Conservation (phyloP, 2,329 filamentous ascomycete species). For the Fusarium sp. region DNA sequence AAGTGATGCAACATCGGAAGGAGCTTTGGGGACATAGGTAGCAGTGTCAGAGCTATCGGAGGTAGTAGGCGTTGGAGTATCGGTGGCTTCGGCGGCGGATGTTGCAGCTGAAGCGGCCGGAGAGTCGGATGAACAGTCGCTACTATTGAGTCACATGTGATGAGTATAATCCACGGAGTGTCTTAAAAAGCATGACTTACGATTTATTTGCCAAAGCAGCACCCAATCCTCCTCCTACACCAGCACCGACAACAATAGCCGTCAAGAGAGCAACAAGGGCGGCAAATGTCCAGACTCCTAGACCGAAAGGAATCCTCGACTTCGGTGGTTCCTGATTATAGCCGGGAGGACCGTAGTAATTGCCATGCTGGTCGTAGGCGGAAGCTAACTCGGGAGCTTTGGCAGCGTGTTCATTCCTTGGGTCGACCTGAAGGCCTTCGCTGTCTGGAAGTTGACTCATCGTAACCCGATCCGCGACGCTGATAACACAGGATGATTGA, state of each 20-base stretch:
- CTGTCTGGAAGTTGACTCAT: constrained; percentile 39
- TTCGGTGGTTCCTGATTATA: constrained; percentile 18
- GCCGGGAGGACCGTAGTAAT: constrained; percentile 23
- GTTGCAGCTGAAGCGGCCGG: constrained; percentile 21
- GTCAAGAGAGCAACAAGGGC: constrained; percentile 33
- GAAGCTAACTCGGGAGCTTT: constrained; percentile 34
- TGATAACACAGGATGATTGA: not conserved
- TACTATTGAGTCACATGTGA: not conserved
- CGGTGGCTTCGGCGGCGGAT: constrained; percentile 10
- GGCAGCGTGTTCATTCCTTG: constrained; percentile 21
- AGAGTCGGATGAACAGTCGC: constrained; percentile 12
- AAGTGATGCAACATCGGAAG: constrained; percentile 2
- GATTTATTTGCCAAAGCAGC: constrained; percentile 37
- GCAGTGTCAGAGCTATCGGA: constrained; percentile 22
- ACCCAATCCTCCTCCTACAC: constrained; percentile 38
- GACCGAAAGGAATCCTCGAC: constrained; percentile 31
- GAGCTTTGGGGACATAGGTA: constrained; percentile 29
- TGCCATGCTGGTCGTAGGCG: constrained; percentile 3
- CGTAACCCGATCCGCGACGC: not conserved
- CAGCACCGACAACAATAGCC: constrained; percentile 36
- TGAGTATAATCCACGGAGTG: not conserved
- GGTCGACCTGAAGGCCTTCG: constrained; percentile 40
- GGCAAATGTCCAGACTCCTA: constrained; percentile 38
- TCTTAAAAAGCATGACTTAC: not conserved
- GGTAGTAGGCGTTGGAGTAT: constrained; percentile 17